phyloP scores from a whole-genome alignment of 2,329 filamentous ascomycete genomes.

The Fusarium sp. region DNA sequence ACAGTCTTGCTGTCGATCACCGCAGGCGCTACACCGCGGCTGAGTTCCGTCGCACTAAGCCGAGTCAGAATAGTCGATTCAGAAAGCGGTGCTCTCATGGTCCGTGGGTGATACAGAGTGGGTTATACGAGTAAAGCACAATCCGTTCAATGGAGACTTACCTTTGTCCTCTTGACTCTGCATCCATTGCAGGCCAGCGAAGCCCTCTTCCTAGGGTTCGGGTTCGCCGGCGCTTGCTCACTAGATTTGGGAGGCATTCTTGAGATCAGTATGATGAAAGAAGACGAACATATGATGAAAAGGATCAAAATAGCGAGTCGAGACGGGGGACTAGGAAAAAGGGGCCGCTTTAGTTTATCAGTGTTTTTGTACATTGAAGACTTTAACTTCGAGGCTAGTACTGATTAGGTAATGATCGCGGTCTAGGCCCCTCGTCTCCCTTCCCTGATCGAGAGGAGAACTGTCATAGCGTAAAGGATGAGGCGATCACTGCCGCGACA shows the following conservation, averaged over 20 bases:
- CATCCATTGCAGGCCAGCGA: slow-evolving; percentile 15
- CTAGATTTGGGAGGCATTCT: not conserved
- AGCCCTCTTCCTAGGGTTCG: slow-evolving; percentile 15
- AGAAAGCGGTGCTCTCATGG: not conserved
- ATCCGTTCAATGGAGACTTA: not conserved
- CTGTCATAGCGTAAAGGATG: not conserved
- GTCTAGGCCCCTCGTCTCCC: not conserved
- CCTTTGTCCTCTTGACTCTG: slow-evolving; percentile 15
- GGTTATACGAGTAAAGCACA: not conserved
- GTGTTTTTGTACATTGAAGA: not conserved
- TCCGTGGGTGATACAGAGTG: not conserved
- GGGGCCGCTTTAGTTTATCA: not conserved
- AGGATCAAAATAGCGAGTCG: not conserved
- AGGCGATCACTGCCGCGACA: not conserved
- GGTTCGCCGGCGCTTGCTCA: not conserved
- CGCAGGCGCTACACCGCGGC: slow-evolving; percentile 10
- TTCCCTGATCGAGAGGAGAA: not conserved
- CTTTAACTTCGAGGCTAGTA: not conserved
- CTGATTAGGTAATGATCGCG: not conserved
- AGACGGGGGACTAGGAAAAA: not conserved
- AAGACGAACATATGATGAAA: not conserved
- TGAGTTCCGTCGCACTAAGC: slow-evolving; percentile 10
- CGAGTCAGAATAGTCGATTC: not conserved
- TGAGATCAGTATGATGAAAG: not conserved
- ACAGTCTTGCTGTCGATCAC: slow-evolving; percentile 6